Percentiles rank a stretch among this genome's conserved stretches.
Conservation (phyloP, 164 flowering plant species). For the Aristolochia californica region DNA sequence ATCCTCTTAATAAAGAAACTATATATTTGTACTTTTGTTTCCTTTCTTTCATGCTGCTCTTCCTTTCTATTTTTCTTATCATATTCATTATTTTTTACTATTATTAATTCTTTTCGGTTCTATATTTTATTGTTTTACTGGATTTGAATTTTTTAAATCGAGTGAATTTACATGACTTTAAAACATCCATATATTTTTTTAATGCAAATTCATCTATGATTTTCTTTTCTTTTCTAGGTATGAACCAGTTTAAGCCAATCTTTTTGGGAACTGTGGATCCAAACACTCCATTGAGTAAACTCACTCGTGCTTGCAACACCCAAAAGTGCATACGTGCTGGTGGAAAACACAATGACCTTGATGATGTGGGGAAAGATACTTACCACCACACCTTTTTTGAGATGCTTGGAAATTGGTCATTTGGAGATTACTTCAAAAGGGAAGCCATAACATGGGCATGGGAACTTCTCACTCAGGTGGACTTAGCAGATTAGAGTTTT, state of each 20-base stretch:
- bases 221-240: conserved; percentile 40
- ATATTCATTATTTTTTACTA: no score
- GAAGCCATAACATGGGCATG: conserved; percentile 93
- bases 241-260: conserved; percentile 97
- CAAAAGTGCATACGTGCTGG: conserved; percentile 98
- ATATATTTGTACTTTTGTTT: no score
- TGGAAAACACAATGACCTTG: conserved; percentile 97
- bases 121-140: no score
- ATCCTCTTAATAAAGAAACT: no score
- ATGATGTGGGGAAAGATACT: conserved; percentile 97
- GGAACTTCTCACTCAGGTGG: conserved; percentile 88
- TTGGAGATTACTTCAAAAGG: conserved; percentile 88
- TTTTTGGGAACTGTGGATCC: conserved; percentile 88
- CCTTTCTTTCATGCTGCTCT: no score
- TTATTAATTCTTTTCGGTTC: no score
- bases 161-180: no score
- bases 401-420: conserved; percentile 99
- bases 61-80: no score
- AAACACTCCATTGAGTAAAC: conserved; percentile 60
- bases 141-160: no score
- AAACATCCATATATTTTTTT: no score
- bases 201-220: not conserved
- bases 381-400: conserved; percentile 98
- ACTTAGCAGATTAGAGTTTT: conserved; percentile 1
- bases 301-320: conserved; percentile 81